These are phyloP conservation scores for Aspergillus fumigatus DNA, from an alignment of 2,329 filamentous ascomycete genomes.

Conservation along the genomic window DNA sequence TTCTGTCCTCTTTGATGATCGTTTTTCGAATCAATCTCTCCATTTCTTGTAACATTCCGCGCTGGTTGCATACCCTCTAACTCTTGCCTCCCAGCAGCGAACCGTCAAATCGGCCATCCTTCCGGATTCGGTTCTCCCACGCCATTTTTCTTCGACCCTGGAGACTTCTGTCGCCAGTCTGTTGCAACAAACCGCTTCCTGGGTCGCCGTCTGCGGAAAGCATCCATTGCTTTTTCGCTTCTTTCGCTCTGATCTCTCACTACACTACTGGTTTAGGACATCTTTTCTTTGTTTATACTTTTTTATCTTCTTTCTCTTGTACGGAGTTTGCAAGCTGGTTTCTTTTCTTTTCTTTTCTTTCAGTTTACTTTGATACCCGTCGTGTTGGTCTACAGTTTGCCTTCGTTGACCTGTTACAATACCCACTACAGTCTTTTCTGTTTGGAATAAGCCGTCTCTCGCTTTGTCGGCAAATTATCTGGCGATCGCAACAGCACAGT, in stretches of 20 bases:
- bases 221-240: background rate
- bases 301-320: background rate
- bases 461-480: background rate
- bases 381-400: background rate
- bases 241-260: background rate
- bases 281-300: background rate
- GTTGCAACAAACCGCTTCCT: background rate
- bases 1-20: background rate
- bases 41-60: background rate
- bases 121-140: background rate
- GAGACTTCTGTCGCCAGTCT: background rate
- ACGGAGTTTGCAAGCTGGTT: background rate
- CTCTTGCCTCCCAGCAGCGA: background rate
- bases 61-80: background rate
- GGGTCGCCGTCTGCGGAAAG: background rate
- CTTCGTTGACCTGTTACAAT: background rate
- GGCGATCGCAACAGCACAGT: background rate
- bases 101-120: background rate
- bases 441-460: background rate
- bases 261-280: background rate
- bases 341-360: background rate
- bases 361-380: background rate
- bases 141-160: background rate
- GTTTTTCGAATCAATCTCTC: background rate
- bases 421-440: conserved; percentile 5